Conservation (phyloP, 148 eudicot genomes). For the Rhododendron henanense region DNA sequence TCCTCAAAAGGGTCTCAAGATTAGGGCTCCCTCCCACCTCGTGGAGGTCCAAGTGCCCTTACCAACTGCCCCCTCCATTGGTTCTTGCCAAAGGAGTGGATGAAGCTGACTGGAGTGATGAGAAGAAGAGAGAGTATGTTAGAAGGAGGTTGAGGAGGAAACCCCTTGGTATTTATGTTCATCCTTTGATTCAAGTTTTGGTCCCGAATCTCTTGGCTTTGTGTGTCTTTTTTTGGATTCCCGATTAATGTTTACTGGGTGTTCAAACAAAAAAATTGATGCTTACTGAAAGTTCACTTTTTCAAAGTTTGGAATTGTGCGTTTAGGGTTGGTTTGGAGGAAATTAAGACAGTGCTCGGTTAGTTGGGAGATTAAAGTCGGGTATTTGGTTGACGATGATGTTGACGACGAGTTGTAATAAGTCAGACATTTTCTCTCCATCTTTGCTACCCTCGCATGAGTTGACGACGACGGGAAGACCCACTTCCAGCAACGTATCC, state of each 20-base stretch:
- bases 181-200: slow-evolving; percentile 62
- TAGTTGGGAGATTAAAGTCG: neutral
- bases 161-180: slow-evolving; percentile 26
- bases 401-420: no score
- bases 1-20: slow-evolving; percentile 53
- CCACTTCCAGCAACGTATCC: no score
- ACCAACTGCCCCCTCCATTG: slow-evolving; percentile 61
- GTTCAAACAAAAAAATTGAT: no score
- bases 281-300: neutral
- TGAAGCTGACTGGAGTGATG: slow-evolving; percentile 68
- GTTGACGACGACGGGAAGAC: no score
- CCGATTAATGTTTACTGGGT: neutral
- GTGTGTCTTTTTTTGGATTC: slow-evolving; percentile 50
- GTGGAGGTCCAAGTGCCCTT: slow-evolving; percentile 92
- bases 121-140: slow-evolving; percentile 45
- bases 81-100: slow-evolving; percentile 73
- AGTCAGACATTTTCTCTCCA: no score
- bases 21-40: slow-evolving; percentile 59
- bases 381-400: no score
- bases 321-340: neutral
- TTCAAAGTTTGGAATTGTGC: no score
- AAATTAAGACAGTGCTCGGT: neutral
- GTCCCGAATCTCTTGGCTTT: slow-evolving; percentile 57
- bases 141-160: slow-evolving; percentile 43
- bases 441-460: no score